A percentile compares a stretch with the other conserved stretches of the same genome.
These are phyloP conservation scores for Xylaria sp. DNA, from an alignment of 2,329 filamentous ascomycete genomes.

Conservation along the genomic window DNA sequence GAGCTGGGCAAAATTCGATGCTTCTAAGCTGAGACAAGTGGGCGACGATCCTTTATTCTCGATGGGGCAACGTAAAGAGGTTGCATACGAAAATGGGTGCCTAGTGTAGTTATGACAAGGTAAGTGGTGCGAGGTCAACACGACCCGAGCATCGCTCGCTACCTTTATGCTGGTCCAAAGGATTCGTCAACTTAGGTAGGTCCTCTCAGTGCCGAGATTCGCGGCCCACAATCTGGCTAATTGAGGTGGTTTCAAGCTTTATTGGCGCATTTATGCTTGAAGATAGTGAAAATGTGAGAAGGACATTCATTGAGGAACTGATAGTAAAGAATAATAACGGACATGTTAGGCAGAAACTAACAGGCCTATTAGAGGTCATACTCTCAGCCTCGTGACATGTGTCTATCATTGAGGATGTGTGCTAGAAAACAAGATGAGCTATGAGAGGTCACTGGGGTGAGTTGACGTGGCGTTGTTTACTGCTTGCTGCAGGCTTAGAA, in stretches of 20 bases:
- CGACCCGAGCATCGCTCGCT: too few relatives aligned
- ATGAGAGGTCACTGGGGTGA: too few relatives aligned
- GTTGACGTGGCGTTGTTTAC: too few relatives aligned
- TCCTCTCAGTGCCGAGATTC: too few relatives aligned
- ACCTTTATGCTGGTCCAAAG: neutral
- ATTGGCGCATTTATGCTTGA: constrained; percentile 10
- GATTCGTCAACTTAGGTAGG: too few relatives aligned
- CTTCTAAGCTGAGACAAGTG: neutral
- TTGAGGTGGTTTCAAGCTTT: constrained; percentile 19
- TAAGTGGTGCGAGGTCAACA: constrained; percentile 1
- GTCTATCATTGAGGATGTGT: neutral
- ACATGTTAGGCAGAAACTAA: neutral
- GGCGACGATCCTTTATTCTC: neutral
- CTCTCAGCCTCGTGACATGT: constrained; percentile 4
- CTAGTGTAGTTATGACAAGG: neutral
- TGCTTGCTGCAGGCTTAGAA: neutral
- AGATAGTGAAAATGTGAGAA: neutral
- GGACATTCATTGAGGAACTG: neutral
- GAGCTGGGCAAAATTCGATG: neutral
- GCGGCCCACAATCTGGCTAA: constrained; percentile 29
- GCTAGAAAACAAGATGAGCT: neutral
- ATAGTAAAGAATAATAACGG: neutral
- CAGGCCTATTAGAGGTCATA: neutral
- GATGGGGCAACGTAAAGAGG: constrained; percentile 9
- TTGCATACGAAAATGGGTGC: constrained; percentile 13